phyloP scores from a whole-genome alignment of 2,329 filamentous ascomycete genomes.

The Exophiala phaeomuriformis region DNA sequence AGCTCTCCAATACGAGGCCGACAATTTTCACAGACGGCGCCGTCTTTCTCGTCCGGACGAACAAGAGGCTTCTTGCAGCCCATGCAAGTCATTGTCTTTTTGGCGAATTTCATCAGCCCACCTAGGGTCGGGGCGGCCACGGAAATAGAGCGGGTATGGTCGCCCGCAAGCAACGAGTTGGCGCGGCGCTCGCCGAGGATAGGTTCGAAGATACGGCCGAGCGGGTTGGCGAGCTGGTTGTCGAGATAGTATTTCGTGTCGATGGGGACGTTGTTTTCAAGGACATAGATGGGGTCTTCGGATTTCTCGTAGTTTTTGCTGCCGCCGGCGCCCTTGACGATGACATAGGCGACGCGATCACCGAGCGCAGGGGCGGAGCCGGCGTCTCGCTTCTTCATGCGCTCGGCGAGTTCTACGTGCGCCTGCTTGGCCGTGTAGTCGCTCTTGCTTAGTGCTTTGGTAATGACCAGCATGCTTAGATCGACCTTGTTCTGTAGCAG shows the following conservation, averaged over 20 bases:
- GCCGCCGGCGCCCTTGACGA: constrained; percentile 81
- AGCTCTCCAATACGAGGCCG: constrained; percentile 79
- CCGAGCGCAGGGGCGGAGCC: constrained; percentile 88
- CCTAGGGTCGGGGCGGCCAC: constrained; percentile 86
- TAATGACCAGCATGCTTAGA: constrained; percentile 98
- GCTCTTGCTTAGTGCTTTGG: constrained; percentile 86
- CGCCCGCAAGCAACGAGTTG: constrained; percentile 75
- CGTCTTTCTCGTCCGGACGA: constrained; percentile 67
- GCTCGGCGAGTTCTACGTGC: constrained; percentile 87
- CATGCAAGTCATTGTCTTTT: constrained; percentile 97
- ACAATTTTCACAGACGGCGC: constrained; percentile 84
- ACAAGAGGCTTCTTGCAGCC: constrained; percentile 95
- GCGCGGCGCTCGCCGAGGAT: constrained; percentile 93
- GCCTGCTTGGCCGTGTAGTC: constrained; percentile 90
- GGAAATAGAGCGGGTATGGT: constrained; percentile 89
- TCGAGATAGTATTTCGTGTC: constrained; percentile 98
- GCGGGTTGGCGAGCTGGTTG: constrained; percentile 92
- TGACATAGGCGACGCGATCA: constrained; percentile 96
- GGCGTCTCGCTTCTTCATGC: constrained; percentile 94
- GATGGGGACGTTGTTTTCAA: constrained; percentile 96
- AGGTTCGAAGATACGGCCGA: constrained; percentile 93
- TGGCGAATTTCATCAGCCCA: constrained; percentile 95
- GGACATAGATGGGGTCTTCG: constrained; percentile 92
- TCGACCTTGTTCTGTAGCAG: constrained; percentile 95
- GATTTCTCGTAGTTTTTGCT: constrained; percentile 96